phyloP scores from a whole-genome alignment of 2,329 filamentous ascomycete species.

The Aspergillus costaricaensis region DNA sequence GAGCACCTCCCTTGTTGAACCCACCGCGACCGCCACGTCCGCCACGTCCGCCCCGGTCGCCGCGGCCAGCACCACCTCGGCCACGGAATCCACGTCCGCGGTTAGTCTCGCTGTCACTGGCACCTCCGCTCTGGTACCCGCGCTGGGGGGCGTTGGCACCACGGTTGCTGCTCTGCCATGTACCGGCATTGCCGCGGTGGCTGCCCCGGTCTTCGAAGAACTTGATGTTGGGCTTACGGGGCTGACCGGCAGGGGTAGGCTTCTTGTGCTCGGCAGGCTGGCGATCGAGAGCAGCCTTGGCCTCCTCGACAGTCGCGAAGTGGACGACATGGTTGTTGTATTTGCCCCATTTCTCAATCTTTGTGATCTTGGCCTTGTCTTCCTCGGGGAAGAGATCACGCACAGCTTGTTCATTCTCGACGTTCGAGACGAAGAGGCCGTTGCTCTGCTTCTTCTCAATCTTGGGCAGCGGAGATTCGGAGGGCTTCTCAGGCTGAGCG shows the following conservation, averaged over 20 bases:
- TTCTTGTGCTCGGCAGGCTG: constrained; percentile 77
- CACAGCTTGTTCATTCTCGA: constrained; percentile 79
- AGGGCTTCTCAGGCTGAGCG: constrained; percentile 45
- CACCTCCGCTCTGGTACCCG: constrained; percentile 82
- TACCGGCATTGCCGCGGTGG: constrained; percentile 55
- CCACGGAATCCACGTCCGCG: constrained; percentile 54
- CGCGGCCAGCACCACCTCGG: constrained; percentile 57
- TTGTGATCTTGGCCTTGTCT: constrained; percentile 76
- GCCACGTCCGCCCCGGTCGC: constrained; percentile 47
- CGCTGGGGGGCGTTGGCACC: constrained; percentile 67
- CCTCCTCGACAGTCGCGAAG: constrained; percentile 77
- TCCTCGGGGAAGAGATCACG: constrained; percentile 80
- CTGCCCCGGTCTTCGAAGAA: constrained; percentile 72
- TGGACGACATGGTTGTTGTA: constrained; percentile 79
- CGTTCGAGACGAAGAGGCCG: constrained; percentile 86
- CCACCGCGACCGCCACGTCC: constrained; percentile 64
- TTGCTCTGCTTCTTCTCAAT: constrained; percentile 67
- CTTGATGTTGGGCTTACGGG: constrained; percentile 78
- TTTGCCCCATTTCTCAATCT: constrained; percentile 68
- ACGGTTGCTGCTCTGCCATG: constrained; percentile 59
- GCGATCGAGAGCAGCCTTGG: constrained; percentile 74
- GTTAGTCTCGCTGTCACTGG: constrained; percentile 70
- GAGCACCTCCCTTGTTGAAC: constrained; percentile 59
- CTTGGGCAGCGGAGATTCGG: constrained; percentile 58
- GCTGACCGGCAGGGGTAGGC: constrained; percentile 65